Evolutionary conservation across 106 monocot species (phyloP).

Genomic region (Amphibolis antarctica): DNA sequence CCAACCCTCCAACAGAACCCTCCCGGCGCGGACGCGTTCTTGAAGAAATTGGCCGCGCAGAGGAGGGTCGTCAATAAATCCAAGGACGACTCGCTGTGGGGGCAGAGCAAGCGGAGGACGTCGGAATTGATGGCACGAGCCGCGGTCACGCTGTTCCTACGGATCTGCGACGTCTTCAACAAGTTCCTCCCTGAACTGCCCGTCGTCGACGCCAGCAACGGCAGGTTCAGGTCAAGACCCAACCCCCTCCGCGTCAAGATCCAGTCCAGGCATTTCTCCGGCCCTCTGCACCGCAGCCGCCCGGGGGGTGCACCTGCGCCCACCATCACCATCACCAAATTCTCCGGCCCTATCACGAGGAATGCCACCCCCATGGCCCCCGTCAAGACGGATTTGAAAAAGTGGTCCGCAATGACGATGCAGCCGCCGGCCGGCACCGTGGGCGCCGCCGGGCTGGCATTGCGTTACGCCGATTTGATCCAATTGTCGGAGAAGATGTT

Average conservation of each 20-base stretch:
- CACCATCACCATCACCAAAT: neutral
- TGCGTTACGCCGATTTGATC: slow-evolving; percentile 21
- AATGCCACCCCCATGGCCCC: neutral
- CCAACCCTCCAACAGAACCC: slow-evolving; percentile 7
- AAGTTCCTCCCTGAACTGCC: slow-evolving; percentile 37
- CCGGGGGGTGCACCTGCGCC: neutral
- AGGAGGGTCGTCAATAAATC: slow-evolving; percentile 29
- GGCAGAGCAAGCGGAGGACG: slow-evolving; percentile 26
- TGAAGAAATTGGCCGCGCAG: slow-evolving; percentile 15
- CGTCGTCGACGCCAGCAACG: neutral
- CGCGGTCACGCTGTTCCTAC: slow-evolving; percentile 25
- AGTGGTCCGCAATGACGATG: neutral
- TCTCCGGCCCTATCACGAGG: slow-evolving; percentile 6
- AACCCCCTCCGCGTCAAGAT: neutral
- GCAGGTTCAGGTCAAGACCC: neutral
- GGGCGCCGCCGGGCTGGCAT: slow-evolving; percentile 11
- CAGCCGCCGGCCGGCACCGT: slow-evolving; percentile 2
- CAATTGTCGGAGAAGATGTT: slow-evolving; percentile 16
- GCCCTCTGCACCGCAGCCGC: slow-evolving; percentile 7
- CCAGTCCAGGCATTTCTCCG: slow-evolving; percentile 1
- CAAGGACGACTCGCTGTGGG: slow-evolving; percentile 56
- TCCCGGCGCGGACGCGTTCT: slow-evolving; percentile 1
- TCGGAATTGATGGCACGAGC: slow-evolving; percentile 36
- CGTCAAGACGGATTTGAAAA: neutral
- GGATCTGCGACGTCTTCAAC: slow-evolving; percentile 52